These are phyloP conservation scores for Bipolaris cookei DNA, from an alignment of 2,329 filamentous ascomycete genomes.

Conservation along the genomic window DNA sequence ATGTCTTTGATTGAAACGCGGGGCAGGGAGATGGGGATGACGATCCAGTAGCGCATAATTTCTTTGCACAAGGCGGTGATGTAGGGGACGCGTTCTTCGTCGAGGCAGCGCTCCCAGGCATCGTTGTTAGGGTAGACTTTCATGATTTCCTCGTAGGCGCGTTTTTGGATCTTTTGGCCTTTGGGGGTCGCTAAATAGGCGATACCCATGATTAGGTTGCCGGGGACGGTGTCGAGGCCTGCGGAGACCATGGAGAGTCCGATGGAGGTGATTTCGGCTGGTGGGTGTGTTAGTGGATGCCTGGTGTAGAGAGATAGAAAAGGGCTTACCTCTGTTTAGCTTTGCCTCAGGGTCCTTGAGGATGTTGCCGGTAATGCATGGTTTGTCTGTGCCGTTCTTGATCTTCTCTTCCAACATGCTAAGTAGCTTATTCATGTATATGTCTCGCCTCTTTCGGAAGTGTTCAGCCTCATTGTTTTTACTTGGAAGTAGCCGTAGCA, in stretches of 20 bases:
- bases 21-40: slow-evolving; percentile 79
- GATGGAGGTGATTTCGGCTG: slow-evolving; percentile 79
- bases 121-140: slow-evolving; percentile 74
- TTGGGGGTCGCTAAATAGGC: slow-evolving; percentile 73
- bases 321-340: slow-evolving; percentile 65
- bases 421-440: slow-evolving; percentile 66
- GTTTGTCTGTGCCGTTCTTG: slow-evolving; percentile 67
- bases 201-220: slow-evolving; percentile 79
- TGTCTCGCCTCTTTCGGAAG: slow-evolving; percentile 72
- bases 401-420: slow-evolving; percentile 67
- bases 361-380: slow-evolving; percentile 73
- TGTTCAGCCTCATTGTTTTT: slow-evolving; percentile 68
- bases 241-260: slow-evolving; percentile 83
- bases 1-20: slow-evolving; percentile 75
- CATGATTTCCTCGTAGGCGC: slow-evolving; percentile 73
- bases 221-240: slow-evolving; percentile 80
- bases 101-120: slow-evolving; percentile 75
- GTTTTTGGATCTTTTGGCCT: slow-evolving; percentile 73
- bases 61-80: slow-evolving; percentile 81
- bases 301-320: neutral
- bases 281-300: slow-evolving; percentile 17
- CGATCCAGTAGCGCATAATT: slow-evolving; percentile 77
- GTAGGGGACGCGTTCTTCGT: slow-evolving; percentile 78
- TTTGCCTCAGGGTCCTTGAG: slow-evolving; percentile 73
- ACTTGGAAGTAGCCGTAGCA: slow-evolving; percentile 69